A percentile compares a stretch with the other conserved stretches of the same genome.
phyloP scores from a whole-genome alignment of 768 basidiomycete genomes.

The Leccinum fibrillosum region DNA sequence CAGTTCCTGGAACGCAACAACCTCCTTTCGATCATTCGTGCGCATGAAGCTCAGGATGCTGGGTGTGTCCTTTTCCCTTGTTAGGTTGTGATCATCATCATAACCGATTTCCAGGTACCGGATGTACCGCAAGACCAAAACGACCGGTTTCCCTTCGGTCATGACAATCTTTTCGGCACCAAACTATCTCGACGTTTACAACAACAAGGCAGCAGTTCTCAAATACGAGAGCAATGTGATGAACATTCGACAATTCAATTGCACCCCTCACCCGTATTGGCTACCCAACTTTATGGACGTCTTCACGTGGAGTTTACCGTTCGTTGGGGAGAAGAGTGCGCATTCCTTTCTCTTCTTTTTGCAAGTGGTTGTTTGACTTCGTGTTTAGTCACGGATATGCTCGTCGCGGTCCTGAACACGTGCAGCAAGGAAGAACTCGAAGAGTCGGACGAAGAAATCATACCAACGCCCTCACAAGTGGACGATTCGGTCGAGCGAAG shows the following conservation, averaged over 20 bases:
- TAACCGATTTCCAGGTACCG: conserved; percentile 59
- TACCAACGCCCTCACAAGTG: conserved; percentile 35
- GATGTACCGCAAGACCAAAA: conserved; percentile 98
- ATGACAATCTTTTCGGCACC: conserved; percentile 99
- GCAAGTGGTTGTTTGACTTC: conserved; percentile 2
- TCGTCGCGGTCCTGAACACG: conserved; percentile 93
- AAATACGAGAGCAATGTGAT: conserved; percentile 99
- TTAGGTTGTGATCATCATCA: background rate
- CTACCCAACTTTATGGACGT: conserved; percentile 99
- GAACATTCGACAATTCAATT: conserved; percentile 98
- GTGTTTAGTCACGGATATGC: conserved; percentile 92
- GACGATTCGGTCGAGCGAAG: conserved; percentile 69
- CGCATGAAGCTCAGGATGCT: conserved; percentile 98
- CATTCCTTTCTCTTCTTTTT: background rate
- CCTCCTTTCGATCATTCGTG: conserved; percentile 92
- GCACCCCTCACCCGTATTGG: conserved; percentile 95
- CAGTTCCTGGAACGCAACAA: conserved; percentile 98
- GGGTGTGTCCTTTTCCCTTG: conserved; percentile 53
- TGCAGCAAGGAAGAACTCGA: conserved; percentile 97
- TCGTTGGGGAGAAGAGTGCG: conserved; percentile 96
- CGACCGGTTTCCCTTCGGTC: conserved; percentile 97
- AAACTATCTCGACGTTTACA: conserved; percentile 97
- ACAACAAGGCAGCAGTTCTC: conserved; percentile 98
- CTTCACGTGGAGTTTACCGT: conserved; percentile 98
- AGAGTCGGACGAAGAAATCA: conserved; percentile 54